Evolutionary conservation across 73 alveolate species (phyloP).

Genomic region (Breviolum minutum): DNA sequence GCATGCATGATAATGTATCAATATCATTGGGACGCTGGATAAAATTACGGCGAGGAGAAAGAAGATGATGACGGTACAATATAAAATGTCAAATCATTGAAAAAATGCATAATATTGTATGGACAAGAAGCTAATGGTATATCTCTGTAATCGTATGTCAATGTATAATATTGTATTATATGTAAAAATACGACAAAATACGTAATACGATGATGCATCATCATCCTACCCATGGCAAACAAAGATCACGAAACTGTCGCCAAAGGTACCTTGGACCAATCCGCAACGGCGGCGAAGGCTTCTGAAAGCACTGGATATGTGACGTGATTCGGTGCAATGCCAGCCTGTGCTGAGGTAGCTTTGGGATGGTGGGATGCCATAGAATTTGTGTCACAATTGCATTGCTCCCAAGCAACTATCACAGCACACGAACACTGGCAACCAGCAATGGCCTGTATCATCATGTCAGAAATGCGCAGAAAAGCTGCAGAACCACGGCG

Average conservation of each 20-base stretch:
- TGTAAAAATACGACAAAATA: not conserved
- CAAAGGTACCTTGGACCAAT: conserved; percentile 63
- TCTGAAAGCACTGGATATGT: conserved; percentile 41
- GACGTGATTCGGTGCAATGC: conserved; percentile 40
- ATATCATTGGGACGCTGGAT: too few species aligned
- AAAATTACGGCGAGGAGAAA: too few species aligned
- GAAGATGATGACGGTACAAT: not conserved
- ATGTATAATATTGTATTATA: too few species aligned
- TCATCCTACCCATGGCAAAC: not conserved
- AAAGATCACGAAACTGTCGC: too few species aligned
- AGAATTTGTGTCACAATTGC: too few species aligned
- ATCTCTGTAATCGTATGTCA: too few species aligned
- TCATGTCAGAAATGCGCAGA: not conserved
- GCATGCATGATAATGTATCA: too few species aligned
- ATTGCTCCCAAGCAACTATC: not conserved
- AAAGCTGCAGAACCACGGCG: not conserved
- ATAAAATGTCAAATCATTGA: not conserved
- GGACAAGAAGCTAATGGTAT: too few species aligned
- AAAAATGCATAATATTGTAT: not conserved
- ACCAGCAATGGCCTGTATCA: not conserved
- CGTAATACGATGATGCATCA: not conserved
- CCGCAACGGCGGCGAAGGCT: conserved; percentile 46
- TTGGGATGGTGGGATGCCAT: too few species aligned
- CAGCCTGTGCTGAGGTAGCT: not conserved
- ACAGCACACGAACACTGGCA: not conserved